Base-by-base conservation (phyloP, 371 early-diverging fungal genomes). In the Rhizopus microsporus region DNA sequence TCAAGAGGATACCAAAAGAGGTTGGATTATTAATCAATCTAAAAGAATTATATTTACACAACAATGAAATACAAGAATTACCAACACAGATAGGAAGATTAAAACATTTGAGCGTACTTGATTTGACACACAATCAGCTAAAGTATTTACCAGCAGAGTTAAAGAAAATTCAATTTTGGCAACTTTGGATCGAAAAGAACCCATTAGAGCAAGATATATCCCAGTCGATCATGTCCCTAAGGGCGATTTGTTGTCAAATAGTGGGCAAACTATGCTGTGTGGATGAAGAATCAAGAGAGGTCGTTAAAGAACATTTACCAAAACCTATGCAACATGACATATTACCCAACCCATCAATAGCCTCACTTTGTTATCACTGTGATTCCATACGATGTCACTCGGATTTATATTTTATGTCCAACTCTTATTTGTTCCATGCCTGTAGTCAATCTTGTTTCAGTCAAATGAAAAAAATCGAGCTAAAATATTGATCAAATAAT, bases 31-130 rank as follows among this genome's bases (percentile, higher is more conserved):
- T 98, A 23, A 74, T 83, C 17, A 78, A 79, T 35, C 76, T 99
- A 5, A 79, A 81, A 65, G 96, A 96, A 59, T 82, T 99, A 5
- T 78, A 91, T 62, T 53, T 98, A 33, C 95, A 94, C 69, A 93
- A 97, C 74, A 99, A 99, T 71, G 76, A 84, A 52, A 68, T 99
- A 12, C 74, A 83, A 4, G 82, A 76, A 12, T 65, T 99, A 38
- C 99, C 99, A 3, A 72, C 82, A 31, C 97, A 97, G 65, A 73
- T 84, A 3, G 79, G 75, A 8, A 48, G 54, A 12, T 53, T 84
- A 31, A 57, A 53, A 29, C 34, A 65, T 3, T 59, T 90, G 37
- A 48, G 57, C 17, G 75, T 83, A 8, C 54, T 90, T 43, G 86
- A 88, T 65, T 48, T 87, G 32, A 78, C 85, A 4, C 60, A 72